Evolutionary conservation across 2,329 filamentous ascomycete species (phyloP).

Genomic region (Myriosclerotinia curreyana): DNA sequence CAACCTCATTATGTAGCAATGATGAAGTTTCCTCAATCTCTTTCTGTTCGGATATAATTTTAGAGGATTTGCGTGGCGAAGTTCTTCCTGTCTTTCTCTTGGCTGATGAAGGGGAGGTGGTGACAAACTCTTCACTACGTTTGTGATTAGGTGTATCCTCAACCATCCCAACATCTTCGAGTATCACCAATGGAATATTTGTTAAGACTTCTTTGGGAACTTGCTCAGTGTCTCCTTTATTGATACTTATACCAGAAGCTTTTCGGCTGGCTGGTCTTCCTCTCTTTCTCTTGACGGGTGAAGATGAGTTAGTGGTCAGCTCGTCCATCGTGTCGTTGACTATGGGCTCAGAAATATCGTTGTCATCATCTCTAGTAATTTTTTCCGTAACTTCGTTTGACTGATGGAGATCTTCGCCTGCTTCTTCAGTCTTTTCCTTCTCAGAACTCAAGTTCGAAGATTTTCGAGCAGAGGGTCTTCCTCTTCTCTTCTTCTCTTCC

Average conservation of each 20-base stretch:
- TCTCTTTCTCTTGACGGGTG: slow-evolving; percentile 1
- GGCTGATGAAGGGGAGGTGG: neutral
- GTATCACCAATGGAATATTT: neutral
- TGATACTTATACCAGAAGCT: neutral
- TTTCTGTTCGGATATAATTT: neutral
- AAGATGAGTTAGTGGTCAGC: neutral
- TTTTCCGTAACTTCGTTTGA: neutral
- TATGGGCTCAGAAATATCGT: neutral
- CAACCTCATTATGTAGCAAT: neutral
- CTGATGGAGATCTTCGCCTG: neutral
- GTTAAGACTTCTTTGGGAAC: neutral
- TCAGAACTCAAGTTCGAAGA: neutral
- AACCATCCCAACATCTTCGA: neutral
- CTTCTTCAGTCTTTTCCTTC: neutral
- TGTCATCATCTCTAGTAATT: neutral
- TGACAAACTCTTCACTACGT: neutral
- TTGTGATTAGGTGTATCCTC: neutral
- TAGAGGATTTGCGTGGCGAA: neutral
- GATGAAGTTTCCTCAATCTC: neutral
- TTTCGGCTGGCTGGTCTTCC: slow-evolving; percentile 2
- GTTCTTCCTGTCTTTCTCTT: slow-evolving; percentile 13
- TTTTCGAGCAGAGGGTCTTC: neutral
- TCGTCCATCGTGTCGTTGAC: neutral
- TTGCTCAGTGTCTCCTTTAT: neutral
- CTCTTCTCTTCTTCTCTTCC: slow-evolving; percentile 1